These are phyloP conservation scores for Passiflora organensis DNA, from an alignment of 345 rosid species.

Conservation along the genomic window DNA sequence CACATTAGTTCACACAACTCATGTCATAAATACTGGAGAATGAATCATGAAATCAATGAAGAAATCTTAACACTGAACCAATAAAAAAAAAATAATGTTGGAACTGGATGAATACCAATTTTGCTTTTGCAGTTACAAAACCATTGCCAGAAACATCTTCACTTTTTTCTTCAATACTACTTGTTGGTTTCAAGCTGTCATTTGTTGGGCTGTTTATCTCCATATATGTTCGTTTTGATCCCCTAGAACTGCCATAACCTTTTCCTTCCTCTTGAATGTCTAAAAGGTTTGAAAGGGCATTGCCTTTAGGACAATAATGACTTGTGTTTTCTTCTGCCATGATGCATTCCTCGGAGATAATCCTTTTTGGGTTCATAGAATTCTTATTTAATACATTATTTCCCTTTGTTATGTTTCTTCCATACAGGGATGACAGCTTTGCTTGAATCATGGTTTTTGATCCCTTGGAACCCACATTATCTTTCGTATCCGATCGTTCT, in stretches of 20 bases:
- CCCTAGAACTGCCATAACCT: conserved; percentile 31
- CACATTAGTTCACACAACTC: background rate
- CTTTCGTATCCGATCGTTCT: conserved; percentile 32
- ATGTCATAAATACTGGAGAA: background rate
- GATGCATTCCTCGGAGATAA: conserved; percentile 43
- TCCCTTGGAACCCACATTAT: conserved; percentile 36
- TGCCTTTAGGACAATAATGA: conserved; percentile 27
- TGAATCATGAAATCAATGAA: background rate
- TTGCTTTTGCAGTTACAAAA: conserved; percentile 83
- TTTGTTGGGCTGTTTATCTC: conserved; percentile 46
- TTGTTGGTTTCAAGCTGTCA: conserved; percentile 29
- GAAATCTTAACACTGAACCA: background rate
- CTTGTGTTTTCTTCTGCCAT: conserved; percentile 30
- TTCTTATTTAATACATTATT: conserved; percentile 27
- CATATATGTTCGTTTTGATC: conserved; percentile 58
- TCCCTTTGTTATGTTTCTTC: conserved; percentile 44
- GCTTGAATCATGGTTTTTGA: conserved; percentile 48
- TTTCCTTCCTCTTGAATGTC: conserved; percentile 51
- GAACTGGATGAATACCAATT: conserved; percentile 54
- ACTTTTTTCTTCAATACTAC: conserved; percentile 39
- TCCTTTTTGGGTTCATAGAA: conserved; percentile 36
- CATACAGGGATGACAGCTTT: conserved; percentile 69
- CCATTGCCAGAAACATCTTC: conserved; percentile 49
- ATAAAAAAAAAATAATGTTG: background rate
- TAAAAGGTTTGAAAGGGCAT: conserved; percentile 17